Conservation (phyloP, 75 land plant species). For the Cupressus sempervirens region DNA sequence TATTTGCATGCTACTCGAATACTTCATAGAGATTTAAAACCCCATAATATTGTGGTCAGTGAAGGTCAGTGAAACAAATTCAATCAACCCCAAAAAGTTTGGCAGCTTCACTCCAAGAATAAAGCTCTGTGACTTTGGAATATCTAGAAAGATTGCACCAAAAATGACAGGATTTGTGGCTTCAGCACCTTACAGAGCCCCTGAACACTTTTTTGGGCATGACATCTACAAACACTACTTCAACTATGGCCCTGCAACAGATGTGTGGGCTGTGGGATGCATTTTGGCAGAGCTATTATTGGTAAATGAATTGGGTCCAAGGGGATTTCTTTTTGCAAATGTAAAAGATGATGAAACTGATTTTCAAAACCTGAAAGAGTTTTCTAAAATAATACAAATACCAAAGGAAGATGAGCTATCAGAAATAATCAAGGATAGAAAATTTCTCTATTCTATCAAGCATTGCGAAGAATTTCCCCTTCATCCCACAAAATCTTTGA, state of each 20-base stretch:
- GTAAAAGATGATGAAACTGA: neutral
- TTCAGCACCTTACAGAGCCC: neutral
- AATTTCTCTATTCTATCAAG: neutral
- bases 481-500: neutral
- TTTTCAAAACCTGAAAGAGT: neutral
- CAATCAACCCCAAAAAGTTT: neutral
- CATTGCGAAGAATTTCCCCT: neutral
- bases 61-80: neutral
- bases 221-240: neutral
- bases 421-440: neutral
- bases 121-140: conserved; percentile 2
- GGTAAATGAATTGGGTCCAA: neutral
- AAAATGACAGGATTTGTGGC: neutral
- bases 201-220: neutral
- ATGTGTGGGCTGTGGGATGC: neutral
- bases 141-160: neutral
- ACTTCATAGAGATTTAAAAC: conserved; percentile 40
- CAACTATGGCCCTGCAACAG: neutral
- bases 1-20: conserved; percentile 38
- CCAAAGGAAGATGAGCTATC: neutral
- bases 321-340: neutral
- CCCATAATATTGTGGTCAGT: conserved; percentile 30
- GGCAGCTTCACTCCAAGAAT: neutral
- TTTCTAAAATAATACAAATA: neutral
- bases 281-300: neutral